These are phyloP conservation scores for Microcos paniculata DNA, from an alignment of 345 rosid genomes.

Conservation along the genomic window DNA sequence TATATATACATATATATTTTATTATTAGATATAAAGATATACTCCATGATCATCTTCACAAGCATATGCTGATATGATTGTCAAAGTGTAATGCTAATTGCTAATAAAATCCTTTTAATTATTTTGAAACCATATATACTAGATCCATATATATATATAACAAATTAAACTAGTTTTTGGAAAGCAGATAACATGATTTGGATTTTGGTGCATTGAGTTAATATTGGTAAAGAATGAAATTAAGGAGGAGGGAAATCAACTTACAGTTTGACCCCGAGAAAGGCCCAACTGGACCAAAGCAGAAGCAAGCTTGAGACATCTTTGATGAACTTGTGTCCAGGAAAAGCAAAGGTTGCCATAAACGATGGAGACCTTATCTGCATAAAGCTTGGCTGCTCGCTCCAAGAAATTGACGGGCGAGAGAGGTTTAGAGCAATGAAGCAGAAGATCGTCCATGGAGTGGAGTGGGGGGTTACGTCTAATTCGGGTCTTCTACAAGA, in stretches of 20 bases:
- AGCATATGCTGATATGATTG: no score
- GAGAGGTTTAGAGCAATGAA: constrained; percentile 57
- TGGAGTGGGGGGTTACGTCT: neutral
- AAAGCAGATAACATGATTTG: neutral
- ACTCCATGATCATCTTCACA: no score
- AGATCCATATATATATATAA: neutral
- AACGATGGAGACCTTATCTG: constrained; percentile 45
- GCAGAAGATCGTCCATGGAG: constrained; percentile 44
- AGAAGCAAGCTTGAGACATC: constrained; percentile 70
- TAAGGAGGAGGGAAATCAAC: neutral
- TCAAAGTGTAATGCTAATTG: neutral
- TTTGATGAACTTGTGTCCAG: constrained; percentile 59
- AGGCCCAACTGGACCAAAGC: constrained; percentile 46
- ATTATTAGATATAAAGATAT: no score
- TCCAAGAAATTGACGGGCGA: constrained; percentile 62
- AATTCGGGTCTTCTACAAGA: neutral
- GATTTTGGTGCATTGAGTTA: neutral
- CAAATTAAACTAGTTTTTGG: neutral
- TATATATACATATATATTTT: no score
- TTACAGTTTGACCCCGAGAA: constrained; percentile 52
- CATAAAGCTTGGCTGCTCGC: constrained; percentile 53
- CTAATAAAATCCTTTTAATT: neutral
- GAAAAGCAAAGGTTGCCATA: constrained; percentile 49
- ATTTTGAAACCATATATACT: neutral
- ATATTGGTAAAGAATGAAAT: neutral